These are phyloP conservation scores for Buxus sempervirens DNA, from an alignment of 164 flowering plant species.

Conservation along the genomic window DNA sequence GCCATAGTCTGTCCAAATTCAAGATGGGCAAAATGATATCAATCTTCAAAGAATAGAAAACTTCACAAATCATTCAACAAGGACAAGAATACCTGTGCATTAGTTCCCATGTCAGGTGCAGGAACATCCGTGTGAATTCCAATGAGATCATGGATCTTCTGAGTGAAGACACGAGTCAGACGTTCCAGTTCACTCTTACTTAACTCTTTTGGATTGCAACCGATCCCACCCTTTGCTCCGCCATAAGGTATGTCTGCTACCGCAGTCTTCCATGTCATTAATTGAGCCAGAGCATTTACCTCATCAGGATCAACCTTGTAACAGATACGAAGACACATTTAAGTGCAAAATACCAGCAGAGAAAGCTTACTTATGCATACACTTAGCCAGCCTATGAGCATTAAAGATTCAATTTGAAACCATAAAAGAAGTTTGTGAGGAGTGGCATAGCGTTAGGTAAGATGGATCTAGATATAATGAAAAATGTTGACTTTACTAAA, in stretches of 20 bases:
- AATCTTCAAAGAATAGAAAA: not conserved
- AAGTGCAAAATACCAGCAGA: not conserved
- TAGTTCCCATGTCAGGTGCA: conserved; percentile 89
- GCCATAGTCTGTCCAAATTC: conserved; percentile 66
- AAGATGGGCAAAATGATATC: conserved; percentile 1
- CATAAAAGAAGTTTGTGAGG: too few relatives aligned
- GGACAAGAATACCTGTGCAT: conserved; percentile 50
- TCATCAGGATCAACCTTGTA: conserved; percentile 84
- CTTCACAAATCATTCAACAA: not conserved
- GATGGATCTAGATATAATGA: too few relatives aligned
- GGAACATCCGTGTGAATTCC: conserved; percentile 79
- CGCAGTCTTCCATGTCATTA: conserved; percentile 91
- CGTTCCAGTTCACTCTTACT: conserved; percentile 65
- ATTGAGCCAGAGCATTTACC: conserved; percentile 80
- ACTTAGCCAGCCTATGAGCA: too few relatives aligned
- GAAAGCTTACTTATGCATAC: not conserved
- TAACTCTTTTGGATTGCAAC: conserved; percentile 66
- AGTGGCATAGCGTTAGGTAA: too few relatives aligned
- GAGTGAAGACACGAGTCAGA: conserved; percentile 81
- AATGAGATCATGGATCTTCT: conserved; percentile 81
- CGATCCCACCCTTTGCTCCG: conserved; percentile 87
- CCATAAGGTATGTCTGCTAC: conserved; percentile 80
- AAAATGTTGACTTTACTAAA: too few relatives aligned
- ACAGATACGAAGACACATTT: conserved; percentile 5
- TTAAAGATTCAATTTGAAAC: too few relatives aligned